Evolutionary conservation across 1,284 basidiomycete genomes (phyloP), one percentile per base, ranked within the genome.

Genomic region (Austroboletus novae-zelandiae): DNA sequence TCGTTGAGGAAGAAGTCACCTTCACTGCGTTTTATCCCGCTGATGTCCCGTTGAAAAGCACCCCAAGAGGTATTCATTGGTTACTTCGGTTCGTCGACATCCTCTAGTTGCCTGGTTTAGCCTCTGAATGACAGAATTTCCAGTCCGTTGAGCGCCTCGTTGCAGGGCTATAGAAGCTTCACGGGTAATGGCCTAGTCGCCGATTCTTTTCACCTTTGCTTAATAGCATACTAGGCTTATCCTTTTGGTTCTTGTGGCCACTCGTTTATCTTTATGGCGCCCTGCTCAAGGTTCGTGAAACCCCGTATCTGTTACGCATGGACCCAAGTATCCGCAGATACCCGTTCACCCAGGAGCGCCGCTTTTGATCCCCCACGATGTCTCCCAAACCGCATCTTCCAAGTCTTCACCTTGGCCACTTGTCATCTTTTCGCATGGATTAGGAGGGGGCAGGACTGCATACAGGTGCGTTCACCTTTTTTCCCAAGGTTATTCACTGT

Each of bases 391-490:
- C 5, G 44, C 43, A 37, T 46, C 45, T 14, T 47, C 55, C 39
- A 53, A 53, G 47, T 41, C 52, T 25, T 63, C 65, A 35, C 71
- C 75, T 39, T 89, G 86, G 81, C 86, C 88, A 1, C 74, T 92
- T 14, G 78, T 90, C 29, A 77, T 91, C 41, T 91, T 91, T 68
- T 89, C 86, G 15, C 90, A 92, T 70, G 90, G 91, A 17, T 75
- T 93, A 11, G 84, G 81, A n/a, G 90, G 89, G 1, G 82, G 79
- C 37, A 72, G 82, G 20, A 87, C 81, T 1, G 79, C 81, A 1
- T 92, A 91, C 64, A 86, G 81, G 83, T 81, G 52, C 35, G 13
- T 13, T 61, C 17, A 4, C n/a, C 9, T 20, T 25, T 34, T 40
- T 32, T 17, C 35, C 1, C 18, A 29, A 43, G 10, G 20, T 4